These are phyloP conservation scores for Fallopia convolvulus DNA, from an alignment of 148 eudicot species.

Conservation along the genomic window DNA sequence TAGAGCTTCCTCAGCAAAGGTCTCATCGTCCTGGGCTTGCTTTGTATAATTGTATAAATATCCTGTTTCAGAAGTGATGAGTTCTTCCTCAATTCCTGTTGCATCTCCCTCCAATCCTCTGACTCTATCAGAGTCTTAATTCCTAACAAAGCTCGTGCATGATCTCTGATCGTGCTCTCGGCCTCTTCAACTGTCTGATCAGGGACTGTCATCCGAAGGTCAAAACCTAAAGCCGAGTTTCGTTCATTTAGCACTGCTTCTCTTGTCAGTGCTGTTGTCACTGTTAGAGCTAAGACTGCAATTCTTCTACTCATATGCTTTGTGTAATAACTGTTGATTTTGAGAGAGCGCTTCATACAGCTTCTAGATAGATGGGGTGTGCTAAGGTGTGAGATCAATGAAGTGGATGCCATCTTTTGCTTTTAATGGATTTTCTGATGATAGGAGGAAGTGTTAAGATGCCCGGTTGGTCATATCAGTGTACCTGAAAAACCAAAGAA, in stretches of 20 bases:
- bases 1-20: slow-evolving; percentile 44
- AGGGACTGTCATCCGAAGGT: slow-evolving; percentile 45
- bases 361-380: background rate
- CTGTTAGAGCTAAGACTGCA: background rate
- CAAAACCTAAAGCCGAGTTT: slow-evolving; percentile 16
- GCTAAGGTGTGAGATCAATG: background rate
- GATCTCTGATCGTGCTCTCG: slow-evolving; percentile 27
- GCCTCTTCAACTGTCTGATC: slow-evolving; percentile 64
- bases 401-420: slow-evolving; percentile 4
- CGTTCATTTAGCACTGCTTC: slow-evolving; percentile 2
- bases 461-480: slow-evolving; percentile 3
- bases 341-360: background rate
- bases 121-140: slow-evolving; percentile 34
- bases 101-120: slow-evolving; percentile 50
- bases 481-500: background rate
- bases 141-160: slow-evolving; percentile 32
- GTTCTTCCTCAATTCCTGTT: slow-evolving; percentile 32
- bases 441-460: background rate
- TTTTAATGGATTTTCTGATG: background rate
- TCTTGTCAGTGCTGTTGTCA: slow-evolving; percentile 13
- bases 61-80: slow-evolving; percentile 47
- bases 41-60: slow-evolving; percentile 49
- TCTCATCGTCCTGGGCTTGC: slow-evolving; percentile 38
- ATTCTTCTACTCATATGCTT: slow-evolving; percentile 9
- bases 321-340: slow-evolving; percentile 6